Evolutionary conservation across 2,329 filamentous ascomycete species (phyloP), one percentile per base, ranked within the genome.

Genomic region (Periconia sp.): DNA sequence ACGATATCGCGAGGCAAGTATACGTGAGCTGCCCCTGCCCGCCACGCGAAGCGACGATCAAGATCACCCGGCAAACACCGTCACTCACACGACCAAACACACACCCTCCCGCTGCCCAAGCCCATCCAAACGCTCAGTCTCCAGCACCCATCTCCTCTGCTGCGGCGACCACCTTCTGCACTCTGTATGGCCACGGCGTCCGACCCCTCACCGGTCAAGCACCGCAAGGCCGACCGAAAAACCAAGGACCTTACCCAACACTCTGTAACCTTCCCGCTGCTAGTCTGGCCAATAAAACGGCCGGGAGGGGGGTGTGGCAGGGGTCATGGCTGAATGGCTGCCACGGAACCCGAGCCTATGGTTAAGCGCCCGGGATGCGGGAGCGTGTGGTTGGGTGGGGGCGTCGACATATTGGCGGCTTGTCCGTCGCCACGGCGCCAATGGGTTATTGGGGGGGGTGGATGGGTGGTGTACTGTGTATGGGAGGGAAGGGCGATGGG

Each of bases 241-340:
- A n/a, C n/a, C n/a, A n/a, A n/a, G n/a, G n/a, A n/a, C n/a, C n/a
- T n/a, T n/a, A n/a, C n/a, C 51, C 54, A 56, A 55, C 43, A 39
- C 38, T 50, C 43, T 41, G 56, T 57, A 56, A 54, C 54, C 57
- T 56, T 57, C 54, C 59, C 59, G 53, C 52, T 38, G 22, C 34
- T 33, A 24, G 35, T 22, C 5, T 30, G 41, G 34, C 61, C 48
- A 62, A 62, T 63, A 41, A 58, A n/a, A n/a, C 23, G 4, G 15
- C 9, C 26, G 4, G 30, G 39, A 32, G 16, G 17, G 31, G 37
- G 36, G 42, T 23, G 25, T 22, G 43, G 45, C 36, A 44, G 43
- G 35, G 36, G 34, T 36, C 36, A 43, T 43, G 49, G 53, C 36
- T 50, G 32, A 30, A 40, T 40, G 37, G 29, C 36, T 16, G 29